A percentile compares a stretch with the other conserved stretches of the same genome.
Evolutionary conservation across 495 filamentous ascomycete species (phyloP).

Genomic region (Xylaria longipes): DNA sequence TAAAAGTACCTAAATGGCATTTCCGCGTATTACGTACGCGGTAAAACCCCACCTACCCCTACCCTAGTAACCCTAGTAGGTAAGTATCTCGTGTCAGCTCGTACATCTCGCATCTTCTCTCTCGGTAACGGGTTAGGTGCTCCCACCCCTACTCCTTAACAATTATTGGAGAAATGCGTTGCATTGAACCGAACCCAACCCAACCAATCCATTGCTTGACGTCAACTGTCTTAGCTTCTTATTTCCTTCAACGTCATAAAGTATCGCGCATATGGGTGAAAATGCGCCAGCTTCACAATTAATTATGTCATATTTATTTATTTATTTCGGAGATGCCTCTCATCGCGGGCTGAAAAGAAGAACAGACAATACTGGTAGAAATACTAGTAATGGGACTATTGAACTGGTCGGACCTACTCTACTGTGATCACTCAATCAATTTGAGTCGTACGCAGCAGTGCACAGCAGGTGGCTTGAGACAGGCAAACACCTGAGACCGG

Average conservation of each 20-base stretch:
- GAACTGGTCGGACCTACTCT: background rate
- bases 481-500: background rate
- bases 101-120: background rate
- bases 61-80: background rate
- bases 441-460: background rate
- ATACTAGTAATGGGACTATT: background rate
- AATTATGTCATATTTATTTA: background rate
- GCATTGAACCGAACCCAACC: background rate
- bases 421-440: background rate
- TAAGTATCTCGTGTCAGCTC: background rate
- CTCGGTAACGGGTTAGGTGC: background rate
- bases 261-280: too few species aligned
- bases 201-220: background rate
- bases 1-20: background rate
- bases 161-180: background rate
- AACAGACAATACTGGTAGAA: background rate
- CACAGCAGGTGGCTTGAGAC: background rate
- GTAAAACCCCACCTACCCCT: background rate
- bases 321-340: background rate
- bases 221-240: background rate
- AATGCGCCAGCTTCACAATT: background rate
- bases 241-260: background rate
- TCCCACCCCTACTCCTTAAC: background rate
- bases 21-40: conserved; percentile 1
- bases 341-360: background rate